These are phyloP conservation scores for Ustilago xerochloae DNA, from an alignment of 1,284 basidiomycete species.

Conservation along the genomic window DNA sequence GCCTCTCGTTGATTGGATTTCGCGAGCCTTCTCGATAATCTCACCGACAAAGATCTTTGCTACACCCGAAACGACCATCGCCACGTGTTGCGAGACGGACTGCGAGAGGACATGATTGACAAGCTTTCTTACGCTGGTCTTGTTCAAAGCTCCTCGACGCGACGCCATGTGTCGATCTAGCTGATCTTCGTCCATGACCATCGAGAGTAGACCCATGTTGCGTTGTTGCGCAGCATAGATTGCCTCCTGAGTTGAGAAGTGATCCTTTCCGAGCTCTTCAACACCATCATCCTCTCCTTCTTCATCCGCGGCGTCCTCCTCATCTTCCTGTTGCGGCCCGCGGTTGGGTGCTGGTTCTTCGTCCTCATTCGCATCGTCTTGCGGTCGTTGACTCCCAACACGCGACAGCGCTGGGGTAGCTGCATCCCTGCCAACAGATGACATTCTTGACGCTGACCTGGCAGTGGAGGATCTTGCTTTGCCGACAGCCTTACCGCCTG, in stretches of 20 bases:
- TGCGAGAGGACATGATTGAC: conserved; percentile 81
- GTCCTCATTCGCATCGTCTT: conserved; percentile 29
- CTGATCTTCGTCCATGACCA: conserved; percentile 83
- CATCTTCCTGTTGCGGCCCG: conserved; percentile 14
- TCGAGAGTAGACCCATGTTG: conserved; percentile 76
- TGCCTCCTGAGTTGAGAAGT: conserved; percentile 59
- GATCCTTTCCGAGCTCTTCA: conserved; percentile 59
- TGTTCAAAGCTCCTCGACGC: conserved; percentile 82
- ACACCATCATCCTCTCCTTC: conserved; percentile 63
- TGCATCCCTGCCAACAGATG: conserved; percentile 35
- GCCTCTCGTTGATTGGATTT: conserved; percentile 78
- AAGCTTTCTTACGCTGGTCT: conserved; percentile 84
- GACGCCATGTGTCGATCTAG: conserved; percentile 90
- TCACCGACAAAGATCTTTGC: conserved; percentile 92
- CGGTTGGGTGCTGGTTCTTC: conserved; percentile 15
- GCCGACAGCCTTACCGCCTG: conserved; percentile 14
- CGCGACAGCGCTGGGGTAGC: conserved; percentile 28
- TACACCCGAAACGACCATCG: conserved; percentile 87
- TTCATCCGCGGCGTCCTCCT: conserved; percentile 57
- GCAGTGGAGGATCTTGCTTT: conserved; percentile 34
- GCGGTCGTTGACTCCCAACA: conserved; percentile 20
- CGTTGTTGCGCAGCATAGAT: conserved; percentile 68
- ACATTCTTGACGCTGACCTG: conserved; percentile 36
- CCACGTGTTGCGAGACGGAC: conserved; percentile 84
- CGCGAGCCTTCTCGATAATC: conserved; percentile 85